phyloP scores from a whole-genome alignment of 257 asterid genomes.

The Handroanthus guayacan region DNA sequence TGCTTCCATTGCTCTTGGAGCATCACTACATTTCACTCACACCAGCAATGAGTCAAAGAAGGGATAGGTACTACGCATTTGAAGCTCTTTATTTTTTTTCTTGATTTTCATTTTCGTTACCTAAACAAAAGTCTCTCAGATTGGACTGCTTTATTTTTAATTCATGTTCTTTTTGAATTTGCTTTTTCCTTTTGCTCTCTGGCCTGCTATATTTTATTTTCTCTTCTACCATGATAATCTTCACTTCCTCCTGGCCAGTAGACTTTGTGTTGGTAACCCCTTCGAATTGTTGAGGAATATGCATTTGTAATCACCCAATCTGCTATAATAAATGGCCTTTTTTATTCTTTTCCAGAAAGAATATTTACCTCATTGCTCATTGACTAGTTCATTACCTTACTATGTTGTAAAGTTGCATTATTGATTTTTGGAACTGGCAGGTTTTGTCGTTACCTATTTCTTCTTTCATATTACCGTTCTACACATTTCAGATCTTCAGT shows the following conservation, averaged over 20 bases:
- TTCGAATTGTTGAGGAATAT: not conserved
- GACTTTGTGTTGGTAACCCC: not conserved
- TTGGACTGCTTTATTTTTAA: not conserved
- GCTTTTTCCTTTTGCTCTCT: not conserved
- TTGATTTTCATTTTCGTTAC: slow-evolving; percentile 6
- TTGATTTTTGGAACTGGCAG: not conserved
- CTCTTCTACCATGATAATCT: not conserved
- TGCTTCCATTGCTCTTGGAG: slow-evolving; percentile 85
- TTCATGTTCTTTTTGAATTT: not conserved
- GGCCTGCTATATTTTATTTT: not conserved
- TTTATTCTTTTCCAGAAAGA: not conserved
- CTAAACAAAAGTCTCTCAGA: not conserved
- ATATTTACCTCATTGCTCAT: not conserved
- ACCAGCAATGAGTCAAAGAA: slow-evolving; percentile 97
- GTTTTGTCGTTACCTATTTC: slow-evolving; percentile 3
- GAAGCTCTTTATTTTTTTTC: not conserved
- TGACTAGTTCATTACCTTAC: not conserved
- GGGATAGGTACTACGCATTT: slow-evolving; percentile 78
- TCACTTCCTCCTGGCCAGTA: not conserved
- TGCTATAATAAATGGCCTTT: not conserved
- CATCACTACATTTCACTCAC: slow-evolving; percentile 86
- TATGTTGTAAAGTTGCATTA: not conserved
- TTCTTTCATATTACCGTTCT: not conserved
- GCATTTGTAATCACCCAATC: not conserved
- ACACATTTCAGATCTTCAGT: slow-evolving; percentile 10